Evolutionary conservation across 2,329 filamentous ascomycete genomes (phyloP).

Genomic region (Dactylonectria estremocensis): DNA sequence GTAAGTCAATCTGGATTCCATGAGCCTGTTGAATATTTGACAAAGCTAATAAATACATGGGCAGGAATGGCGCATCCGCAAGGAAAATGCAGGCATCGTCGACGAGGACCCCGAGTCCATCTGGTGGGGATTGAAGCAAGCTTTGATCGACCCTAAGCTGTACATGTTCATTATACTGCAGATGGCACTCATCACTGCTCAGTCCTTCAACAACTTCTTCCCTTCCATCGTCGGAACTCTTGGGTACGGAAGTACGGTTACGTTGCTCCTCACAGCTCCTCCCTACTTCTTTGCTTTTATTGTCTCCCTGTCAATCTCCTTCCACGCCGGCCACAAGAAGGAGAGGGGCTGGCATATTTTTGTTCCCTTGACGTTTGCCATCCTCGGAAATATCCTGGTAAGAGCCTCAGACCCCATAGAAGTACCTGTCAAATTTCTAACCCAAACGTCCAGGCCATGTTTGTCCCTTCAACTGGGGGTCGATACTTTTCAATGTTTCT

Average conservation of each 20-base stretch:
- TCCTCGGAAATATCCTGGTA: constrained; percentile 44
- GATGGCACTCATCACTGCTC: constrained; percentile 29
- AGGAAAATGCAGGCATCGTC: constrained; percentile 26
- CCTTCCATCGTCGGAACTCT: constrained; percentile 34
- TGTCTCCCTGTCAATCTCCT: constrained; percentile 59
- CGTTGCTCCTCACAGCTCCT: constrained; percentile 27
- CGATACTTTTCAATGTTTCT: constrained; percentile 31
- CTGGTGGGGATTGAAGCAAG: constrained; percentile 57
- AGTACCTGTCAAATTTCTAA: background rate
- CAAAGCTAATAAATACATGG: background rate
- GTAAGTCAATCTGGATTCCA: constrained; percentile 6
- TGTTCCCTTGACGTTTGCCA: constrained; percentile 51
- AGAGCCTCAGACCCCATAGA: background rate
- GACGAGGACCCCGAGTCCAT: constrained; percentile 30
- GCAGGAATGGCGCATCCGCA: constrained; percentile 29
- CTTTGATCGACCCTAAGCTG: constrained; percentile 55
- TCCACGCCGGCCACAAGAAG: constrained; percentile 60
- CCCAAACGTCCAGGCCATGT: constrained; percentile 13
- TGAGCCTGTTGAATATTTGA: background rate
- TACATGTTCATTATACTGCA: constrained; percentile 60
- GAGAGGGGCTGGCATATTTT: constrained; percentile 64
- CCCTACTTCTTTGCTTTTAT: constrained; percentile 34
- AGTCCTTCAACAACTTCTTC: constrained; percentile 60
- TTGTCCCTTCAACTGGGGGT: constrained; percentile 18
- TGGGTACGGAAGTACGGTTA: constrained; percentile 25